Base-by-base conservation (phyloP, 1,284 basidiomycete genomes). In the Apiotrichum mycotoxinovorans region DNA sequence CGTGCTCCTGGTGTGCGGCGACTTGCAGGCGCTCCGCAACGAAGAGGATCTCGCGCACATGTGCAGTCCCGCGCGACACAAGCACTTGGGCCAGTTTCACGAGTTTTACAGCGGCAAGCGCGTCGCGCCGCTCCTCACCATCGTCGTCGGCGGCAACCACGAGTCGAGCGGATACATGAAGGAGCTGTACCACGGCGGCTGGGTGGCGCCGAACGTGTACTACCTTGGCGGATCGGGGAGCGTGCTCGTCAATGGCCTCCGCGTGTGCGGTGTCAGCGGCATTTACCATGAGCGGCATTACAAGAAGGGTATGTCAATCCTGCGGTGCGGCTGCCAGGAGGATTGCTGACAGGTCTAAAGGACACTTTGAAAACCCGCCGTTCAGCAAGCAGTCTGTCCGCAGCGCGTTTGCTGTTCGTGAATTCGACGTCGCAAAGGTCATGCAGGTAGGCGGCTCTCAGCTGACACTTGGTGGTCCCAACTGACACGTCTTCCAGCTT, bases 71-170 rank as follows among this genome's bases (percentile, higher is more conserved):
- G 80, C 83, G 57, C 98, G 97, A 75, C 97, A 93, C 78, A 86
- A 85, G 59, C 79, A 83, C 26, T 79, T 98, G 27, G 89, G 91
- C 26, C 85, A 85, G 51, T 96, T 96, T 73, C 80, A 88, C 77
- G 86, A 88, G 85, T 92, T 97, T 73, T 98, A 98, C 71, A 86
- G 85, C 0, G 91, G 91, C 2, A 80, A 88, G 67, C 86, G 82
- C 66, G 78, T 70, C 9, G 94, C 95, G 0, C 92, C 93, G 0
- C 75, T 95, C 10, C 78, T 96, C 68, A 98, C 95, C 0, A 80
- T 98, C 27, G 85, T 98, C 52, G 95, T 98, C 66, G 96, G 95
- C n/a, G 95, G 95, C 9, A 98, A 98, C 72, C 95, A 98, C 72
- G 95, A 98, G 76, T 91, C 91, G 2, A 94, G 90, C 50, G 95